These are phyloP conservation scores for Suhomyces pyralidae DNA, from an alignment of 805 yeast species.

Conservation along the genomic window DNA sequence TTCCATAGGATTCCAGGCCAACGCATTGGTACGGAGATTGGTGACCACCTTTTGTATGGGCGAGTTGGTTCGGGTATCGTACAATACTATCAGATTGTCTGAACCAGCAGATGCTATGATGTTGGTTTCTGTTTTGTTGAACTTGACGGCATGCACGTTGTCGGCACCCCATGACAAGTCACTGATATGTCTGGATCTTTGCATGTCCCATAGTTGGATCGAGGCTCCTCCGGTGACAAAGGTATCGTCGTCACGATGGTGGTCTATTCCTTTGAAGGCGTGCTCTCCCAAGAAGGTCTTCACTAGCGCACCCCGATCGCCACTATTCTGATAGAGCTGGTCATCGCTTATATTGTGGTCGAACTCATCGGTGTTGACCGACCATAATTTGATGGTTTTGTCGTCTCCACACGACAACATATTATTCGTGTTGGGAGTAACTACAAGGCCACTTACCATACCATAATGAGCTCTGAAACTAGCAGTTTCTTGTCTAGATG, in stretches of 20 bases:
- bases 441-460: conserved; percentile 76
- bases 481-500: conserved; percentile 69
- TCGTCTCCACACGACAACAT: conserved; percentile 88
- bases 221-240: conserved; percentile 93
- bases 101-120: conserved; percentile 80
- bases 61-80: conserved; percentile 85
- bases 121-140: conserved; percentile 87
- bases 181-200: conserved; percentile 71
- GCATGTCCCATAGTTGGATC: conserved; percentile 89
- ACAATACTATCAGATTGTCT: conserved; percentile 85
- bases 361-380: conserved; percentile 58
- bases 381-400: conserved; percentile 86
- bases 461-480: conserved; percentile 89
- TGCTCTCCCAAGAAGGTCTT: conserved; percentile 83
- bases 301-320: conserved; percentile 48
- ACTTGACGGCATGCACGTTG: conserved; percentile 74
- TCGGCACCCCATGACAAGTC: conserved; percentile 96
- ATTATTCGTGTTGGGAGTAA: conserved; percentile 56
- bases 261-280: conserved; percentile 82
- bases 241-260: conserved; percentile 65
- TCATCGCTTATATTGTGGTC: conserved; percentile 31
- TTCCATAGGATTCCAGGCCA: conserved; percentile 98
- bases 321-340: conserved; percentile 27
- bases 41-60: conserved; percentile 91
- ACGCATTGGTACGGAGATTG: conserved; percentile 74